Percentiles rank a stretch among this genome's conserved stretches.
Conservation (phyloP, 228 moss, liverwort and hornwort genomes). For the Sphagnum magellanicum region DNA sequence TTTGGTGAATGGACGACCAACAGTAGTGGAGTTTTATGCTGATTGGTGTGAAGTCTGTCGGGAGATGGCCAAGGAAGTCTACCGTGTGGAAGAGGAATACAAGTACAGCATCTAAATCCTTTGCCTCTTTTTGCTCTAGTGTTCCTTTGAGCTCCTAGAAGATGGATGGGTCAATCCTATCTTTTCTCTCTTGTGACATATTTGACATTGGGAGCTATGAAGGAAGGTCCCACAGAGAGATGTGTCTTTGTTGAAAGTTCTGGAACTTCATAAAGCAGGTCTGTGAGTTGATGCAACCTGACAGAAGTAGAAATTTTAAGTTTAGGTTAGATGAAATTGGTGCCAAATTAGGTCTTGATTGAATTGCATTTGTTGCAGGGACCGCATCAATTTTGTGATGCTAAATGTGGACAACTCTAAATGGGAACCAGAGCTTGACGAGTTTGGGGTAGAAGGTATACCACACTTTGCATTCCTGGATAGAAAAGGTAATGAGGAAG, state of each 20-base stretch:
- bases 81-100: slow-evolving; percentile 86
- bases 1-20: slow-evolving; percentile 73
- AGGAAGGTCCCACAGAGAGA: background rate
- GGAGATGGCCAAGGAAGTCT: slow-evolving; percentile 90
- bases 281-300: too few relatives aligned
- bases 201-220: background rate
- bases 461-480: slow-evolving; percentile 95
- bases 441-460: slow-evolving; percentile 98
- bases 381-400: slow-evolving; percentile 95
- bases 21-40: slow-evolving; percentile 93
- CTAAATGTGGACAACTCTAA: slow-evolving; percentile 94
- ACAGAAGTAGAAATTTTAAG: too few relatives aligned
- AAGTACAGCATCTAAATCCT: slow-evolving; percentile 34
- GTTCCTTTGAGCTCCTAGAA: background rate
- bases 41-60: slow-evolving; percentile 99
- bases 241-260: too few relatives aligned
- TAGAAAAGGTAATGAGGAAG: slow-evolving; percentile 83
- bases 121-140: background rate
- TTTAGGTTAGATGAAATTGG: too few relatives aligned
- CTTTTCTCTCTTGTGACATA: background rate
- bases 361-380: slow-evolving; percentile 33
- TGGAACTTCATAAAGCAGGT: too few relatives aligned
- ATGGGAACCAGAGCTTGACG: slow-evolving; percentile 91
- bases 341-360: background rate
- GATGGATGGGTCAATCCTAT: background rate